Evolutionary conservation across 2,329 filamentous ascomycete species (phyloP).

Genomic region (Exophiala oligosperma): DNA sequence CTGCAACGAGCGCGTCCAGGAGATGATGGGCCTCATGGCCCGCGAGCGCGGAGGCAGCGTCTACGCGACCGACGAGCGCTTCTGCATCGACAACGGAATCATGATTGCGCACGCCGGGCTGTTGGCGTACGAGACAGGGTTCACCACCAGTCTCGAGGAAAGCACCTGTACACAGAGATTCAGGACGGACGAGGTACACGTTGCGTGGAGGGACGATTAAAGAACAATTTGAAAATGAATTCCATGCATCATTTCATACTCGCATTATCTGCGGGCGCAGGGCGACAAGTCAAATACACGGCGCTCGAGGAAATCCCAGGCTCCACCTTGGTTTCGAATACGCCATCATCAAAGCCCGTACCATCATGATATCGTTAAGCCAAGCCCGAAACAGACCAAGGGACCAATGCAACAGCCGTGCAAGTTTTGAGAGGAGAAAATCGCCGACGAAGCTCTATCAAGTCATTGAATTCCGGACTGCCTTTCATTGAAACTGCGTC

Average conservation of each 20-base stretch:
- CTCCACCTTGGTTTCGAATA: neutral
- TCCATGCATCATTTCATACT: too few relatives aligned
- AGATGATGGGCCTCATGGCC: slow-evolving; percentile 99
- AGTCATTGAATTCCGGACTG: neutral
- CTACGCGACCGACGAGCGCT: slow-evolving; percentile 93
- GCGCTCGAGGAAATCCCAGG: too few relatives aligned
- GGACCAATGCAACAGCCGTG: neutral
- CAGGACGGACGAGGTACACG: slow-evolving; percentile 76
- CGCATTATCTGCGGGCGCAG: too few relatives aligned
- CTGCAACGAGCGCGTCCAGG: slow-evolving; percentile 88
- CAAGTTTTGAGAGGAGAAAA: neutral
- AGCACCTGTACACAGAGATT: slow-evolving; percentile 84
- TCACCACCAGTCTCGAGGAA: slow-evolving; percentile 71
- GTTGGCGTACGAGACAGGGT: slow-evolving; percentile 79
- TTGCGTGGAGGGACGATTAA: slow-evolving; percentile 70
- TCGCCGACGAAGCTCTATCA: neutral
- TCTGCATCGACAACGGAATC: slow-evolving; percentile 98
- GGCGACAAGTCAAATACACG: too few relatives aligned
- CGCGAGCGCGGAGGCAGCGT: slow-evolving; percentile 83
- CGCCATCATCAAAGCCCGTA: neutral
- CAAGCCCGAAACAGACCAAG: neutral
- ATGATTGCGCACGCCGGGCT: slow-evolving; percentile 98
- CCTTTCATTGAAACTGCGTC: slow-evolving; percentile 1
- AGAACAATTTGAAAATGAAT: neutral
- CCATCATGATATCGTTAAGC: slow-evolving; percentile 4